Evolutionary conservation across 2,329 filamentous ascomycete species (phyloP).

Genomic region (Calonectria fujianensis): DNA sequence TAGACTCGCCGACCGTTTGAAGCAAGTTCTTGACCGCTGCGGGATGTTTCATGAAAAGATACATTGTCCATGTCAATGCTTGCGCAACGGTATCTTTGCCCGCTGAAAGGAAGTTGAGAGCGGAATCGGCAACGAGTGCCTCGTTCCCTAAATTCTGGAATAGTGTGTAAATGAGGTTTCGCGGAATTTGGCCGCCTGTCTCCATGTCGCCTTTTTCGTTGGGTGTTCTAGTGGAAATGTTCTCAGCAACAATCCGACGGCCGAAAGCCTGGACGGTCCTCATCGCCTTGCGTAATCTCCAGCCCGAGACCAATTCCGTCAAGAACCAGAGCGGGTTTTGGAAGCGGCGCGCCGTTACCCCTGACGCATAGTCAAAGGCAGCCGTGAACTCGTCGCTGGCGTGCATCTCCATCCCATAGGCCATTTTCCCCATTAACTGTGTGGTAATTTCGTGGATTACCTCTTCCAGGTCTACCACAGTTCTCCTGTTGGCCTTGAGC

Average conservation of each 20-base stretch:
- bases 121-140: constrained; percentile 76
- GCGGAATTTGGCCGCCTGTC: constrained; percentile 61
- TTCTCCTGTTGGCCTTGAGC: constrained; percentile 51
- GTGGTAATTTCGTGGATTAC: constrained; percentile 79
- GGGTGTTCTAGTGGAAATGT: constrained; percentile 61
- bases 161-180: constrained; percentile 76
- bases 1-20: not conserved
- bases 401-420: constrained; percentile 81
- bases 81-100: constrained; percentile 80
- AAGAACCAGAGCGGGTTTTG: constrained; percentile 79
- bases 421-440: constrained; percentile 80
- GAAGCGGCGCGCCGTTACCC: constrained; percentile 75
- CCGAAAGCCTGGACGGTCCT: constrained; percentile 73
- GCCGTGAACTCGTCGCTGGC: constrained; percentile 75
- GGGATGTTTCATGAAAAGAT: constrained; percentile 74
- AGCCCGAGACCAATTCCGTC: constrained; percentile 72
- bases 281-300: constrained; percentile 69
- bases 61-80: constrained; percentile 78
- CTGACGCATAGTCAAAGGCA: constrained; percentile 78
- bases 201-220: not conserved
- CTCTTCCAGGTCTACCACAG: constrained; percentile 73
- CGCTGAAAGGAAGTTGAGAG: constrained; percentile 80
- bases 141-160: constrained; percentile 74
- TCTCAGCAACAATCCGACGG: constrained; percentile 73
- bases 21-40: constrained; percentile 53